These are phyloP conservation scores for Russula compacta DNA, from an alignment of 768 basidiomycete genomes.

Conservation along the genomic window DNA sequence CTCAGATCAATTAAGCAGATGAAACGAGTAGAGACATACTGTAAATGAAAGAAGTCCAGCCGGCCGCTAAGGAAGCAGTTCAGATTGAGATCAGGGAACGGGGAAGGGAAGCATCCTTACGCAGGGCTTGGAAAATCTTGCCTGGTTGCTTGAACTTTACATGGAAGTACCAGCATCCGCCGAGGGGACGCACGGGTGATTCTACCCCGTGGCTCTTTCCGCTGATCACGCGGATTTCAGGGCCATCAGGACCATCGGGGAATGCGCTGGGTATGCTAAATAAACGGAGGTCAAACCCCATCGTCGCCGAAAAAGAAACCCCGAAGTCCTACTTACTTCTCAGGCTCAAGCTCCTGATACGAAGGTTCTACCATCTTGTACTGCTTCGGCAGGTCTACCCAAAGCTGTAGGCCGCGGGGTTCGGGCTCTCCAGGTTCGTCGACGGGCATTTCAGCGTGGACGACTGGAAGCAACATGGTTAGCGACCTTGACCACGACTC, in stretches of 20 bases:
- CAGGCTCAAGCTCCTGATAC: constrained; percentile 73
- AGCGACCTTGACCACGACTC: neutral
- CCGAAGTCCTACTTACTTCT: constrained; percentile 34
- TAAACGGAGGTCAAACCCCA: neutral
- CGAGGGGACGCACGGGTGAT: constrained; percentile 83
- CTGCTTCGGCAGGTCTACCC: constrained; percentile 75
- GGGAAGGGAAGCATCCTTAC: constrained; percentile 38
- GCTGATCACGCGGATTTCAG: constrained; percentile 75
- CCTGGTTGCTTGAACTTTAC: constrained; percentile 54
- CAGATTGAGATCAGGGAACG: neutral
- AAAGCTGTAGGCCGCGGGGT: constrained; percentile 79
- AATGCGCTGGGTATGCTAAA: constrained; percentile 62
- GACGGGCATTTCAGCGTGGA: constrained; percentile 86
- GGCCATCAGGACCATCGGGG: constrained; percentile 59
- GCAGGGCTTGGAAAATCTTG: constrained; percentile 74
- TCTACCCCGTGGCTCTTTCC: constrained; percentile 80
- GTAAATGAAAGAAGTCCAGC: constrained; percentile 88
- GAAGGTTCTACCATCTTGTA: constrained; percentile 79
- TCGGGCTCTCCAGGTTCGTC: constrained; percentile 57
- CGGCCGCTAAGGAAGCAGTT: constrained; percentile 39
- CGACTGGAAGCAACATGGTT: constrained; percentile 29
- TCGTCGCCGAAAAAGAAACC: neutral
- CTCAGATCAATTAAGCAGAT: neutral
- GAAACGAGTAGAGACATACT: constrained; percentile 35
- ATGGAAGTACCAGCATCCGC: constrained; percentile 93